Evolutionary conservation across 2,329 filamentous ascomycete species (phyloP).

Genomic region (Endoconidiophora laricicola): DNA sequence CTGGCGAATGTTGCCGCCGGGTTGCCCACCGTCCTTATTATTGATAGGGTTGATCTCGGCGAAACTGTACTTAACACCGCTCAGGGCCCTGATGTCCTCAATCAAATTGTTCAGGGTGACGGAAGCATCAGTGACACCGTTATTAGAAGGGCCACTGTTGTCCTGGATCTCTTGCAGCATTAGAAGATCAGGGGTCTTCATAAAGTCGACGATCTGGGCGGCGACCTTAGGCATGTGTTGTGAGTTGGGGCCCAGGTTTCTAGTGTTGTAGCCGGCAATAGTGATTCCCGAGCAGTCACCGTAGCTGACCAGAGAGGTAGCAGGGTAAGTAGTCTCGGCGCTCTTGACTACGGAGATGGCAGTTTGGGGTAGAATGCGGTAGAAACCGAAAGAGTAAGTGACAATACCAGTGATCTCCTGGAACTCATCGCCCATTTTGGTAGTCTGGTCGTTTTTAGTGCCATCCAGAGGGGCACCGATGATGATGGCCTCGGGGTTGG

Average conservation of each 20-base stretch:
- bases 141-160: constrained; percentile 41
- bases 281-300: constrained; percentile 45
- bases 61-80: constrained; percentile 40
- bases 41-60: constrained; percentile 42
- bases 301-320: constrained; percentile 35
- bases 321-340: constrained; percentile 28
- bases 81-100: constrained; percentile 31
- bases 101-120: constrained; percentile 40
- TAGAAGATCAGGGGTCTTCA: constrained; percentile 46
- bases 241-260: constrained; percentile 45
- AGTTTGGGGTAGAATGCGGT: constrained; percentile 48
- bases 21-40: constrained; percentile 45
- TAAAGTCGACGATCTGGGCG: constrained; percentile 45
- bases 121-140: constrained; percentile 40
- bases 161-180: constrained; percentile 60
- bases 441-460: constrained; percentile 38
- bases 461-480: constrained; percentile 51
- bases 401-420: constrained; percentile 54
- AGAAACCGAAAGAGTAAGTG: constrained; percentile 49
- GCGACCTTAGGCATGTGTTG: constrained; percentile 41
- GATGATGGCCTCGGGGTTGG: constrained; percentile 52
- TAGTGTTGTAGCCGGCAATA: constrained; percentile 51
- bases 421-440: constrained; percentile 47
- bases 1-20: constrained; percentile 55
- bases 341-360: constrained; percentile 32